Percentiles rank a stretch among this genome's conserved stretches.
Conservation (phyloP, 2,329 filamentous ascomycete genomes). For the Penicillium sp. region DNA sequence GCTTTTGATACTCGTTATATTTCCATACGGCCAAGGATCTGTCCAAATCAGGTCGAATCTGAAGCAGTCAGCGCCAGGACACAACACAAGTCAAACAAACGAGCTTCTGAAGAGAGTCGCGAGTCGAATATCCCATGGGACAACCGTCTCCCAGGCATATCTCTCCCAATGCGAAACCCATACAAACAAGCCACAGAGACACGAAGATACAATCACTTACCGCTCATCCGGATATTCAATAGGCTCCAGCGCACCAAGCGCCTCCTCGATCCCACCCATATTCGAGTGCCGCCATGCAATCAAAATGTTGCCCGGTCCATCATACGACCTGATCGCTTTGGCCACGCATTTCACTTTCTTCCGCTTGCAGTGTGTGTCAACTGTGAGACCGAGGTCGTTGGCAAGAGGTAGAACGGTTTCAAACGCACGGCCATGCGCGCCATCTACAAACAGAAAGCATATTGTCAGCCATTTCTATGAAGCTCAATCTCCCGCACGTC, state of each 20-base stretch:
- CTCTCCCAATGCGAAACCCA: background rate
- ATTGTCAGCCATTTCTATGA: slow-evolving; percentile 2
- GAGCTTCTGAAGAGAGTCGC: background rate
- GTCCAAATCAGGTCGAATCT: slow-evolving; percentile 36
- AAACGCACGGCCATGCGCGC: slow-evolving; percentile 19
- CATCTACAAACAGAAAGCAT: slow-evolving; percentile 10
- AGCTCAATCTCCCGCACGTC: background rate
- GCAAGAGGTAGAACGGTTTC: slow-evolving; percentile 32
- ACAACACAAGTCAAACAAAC: background rate
- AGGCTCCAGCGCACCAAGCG: slow-evolving; percentile 22
- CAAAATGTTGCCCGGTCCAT: slow-evolving; percentile 31
- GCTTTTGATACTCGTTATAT: slow-evolving; percentile 27
- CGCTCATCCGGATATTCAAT: slow-evolving; percentile 28
- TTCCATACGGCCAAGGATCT: slow-evolving; percentile 29
- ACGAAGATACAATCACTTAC: slow-evolving; percentile 18
- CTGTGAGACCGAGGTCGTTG: slow-evolving; percentile 25
- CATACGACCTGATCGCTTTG: slow-evolving; percentile 19
- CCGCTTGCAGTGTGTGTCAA: slow-evolving; percentile 31
- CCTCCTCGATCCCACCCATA: slow-evolving; percentile 24
- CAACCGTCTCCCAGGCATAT: background rate
- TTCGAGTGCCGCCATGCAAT: slow-evolving; percentile 32
- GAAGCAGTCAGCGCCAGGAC: slow-evolving; percentile 3
- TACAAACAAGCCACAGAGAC: background rate
- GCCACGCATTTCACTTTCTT: slow-evolving; percentile 26
- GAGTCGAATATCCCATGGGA: background rate